These are phyloP conservation scores for Tricholoma furcatifolium DNA, from an alignment of 768 basidiomycete species.

Conservation along the genomic window DNA sequence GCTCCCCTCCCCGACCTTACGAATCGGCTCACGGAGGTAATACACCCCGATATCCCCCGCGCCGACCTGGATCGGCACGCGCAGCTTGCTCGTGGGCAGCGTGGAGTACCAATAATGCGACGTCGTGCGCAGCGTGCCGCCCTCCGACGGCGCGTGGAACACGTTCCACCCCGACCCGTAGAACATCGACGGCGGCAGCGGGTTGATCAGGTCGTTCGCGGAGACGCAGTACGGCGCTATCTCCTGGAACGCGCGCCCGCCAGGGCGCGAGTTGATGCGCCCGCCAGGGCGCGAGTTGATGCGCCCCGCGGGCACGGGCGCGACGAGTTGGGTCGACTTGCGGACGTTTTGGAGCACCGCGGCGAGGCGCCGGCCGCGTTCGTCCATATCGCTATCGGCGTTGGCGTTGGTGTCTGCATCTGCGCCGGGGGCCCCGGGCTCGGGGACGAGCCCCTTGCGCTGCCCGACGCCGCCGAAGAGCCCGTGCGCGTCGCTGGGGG, in stretches of 20 bases:
- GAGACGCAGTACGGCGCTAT: conserved; percentile 89
- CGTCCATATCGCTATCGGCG: conserved; percentile 15
- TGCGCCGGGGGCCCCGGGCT: conserved; percentile 33
- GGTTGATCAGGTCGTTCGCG: conserved; percentile 98
- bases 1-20: conserved; percentile 58
- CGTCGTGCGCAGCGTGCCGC: conserved; percentile 50
- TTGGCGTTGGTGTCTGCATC: conserved; percentile 30
- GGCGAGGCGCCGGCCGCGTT: conserved; percentile 21
- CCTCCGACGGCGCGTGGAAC: conserved; percentile 58
- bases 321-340: conserved; percentile 4
- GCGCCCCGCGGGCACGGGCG: conserved; percentile 67
- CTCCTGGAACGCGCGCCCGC: conserved; percentile 67
- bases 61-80: conserved; percentile 81
- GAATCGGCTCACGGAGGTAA: conserved; percentile 73
- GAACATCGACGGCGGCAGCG: conserved; percentile 91
- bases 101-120: conserved; percentile 94
- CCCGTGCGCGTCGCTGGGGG: conserved; percentile 45
- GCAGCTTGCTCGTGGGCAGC: conserved; percentile 75
- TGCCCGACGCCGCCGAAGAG: conserved; percentile 86
- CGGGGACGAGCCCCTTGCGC: conserved; percentile 76
- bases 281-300: conserved; percentile 68
- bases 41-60: conserved; percentile 95
- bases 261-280: conserved; percentile 69
- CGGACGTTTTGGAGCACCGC: conserved; percentile 27
- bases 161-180: conserved; percentile 90